Evolutionary conservation across 2,329 filamentous ascomycete genomes (phyloP).

Genomic region (Fusarium piperis): DNA sequence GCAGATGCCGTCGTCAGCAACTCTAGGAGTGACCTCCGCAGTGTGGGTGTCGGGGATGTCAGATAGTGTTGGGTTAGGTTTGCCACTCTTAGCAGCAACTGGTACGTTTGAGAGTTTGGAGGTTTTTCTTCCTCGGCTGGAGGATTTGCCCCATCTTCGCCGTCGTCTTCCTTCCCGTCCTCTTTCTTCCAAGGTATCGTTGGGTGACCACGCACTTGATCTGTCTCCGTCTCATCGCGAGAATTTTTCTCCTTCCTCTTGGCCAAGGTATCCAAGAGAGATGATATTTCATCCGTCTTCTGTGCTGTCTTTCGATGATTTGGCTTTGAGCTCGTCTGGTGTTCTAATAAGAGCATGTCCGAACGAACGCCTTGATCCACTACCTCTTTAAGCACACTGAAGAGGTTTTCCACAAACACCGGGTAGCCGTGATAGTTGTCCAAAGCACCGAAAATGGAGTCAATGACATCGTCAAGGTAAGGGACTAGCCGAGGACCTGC

Average conservation of each 20-base stretch:
- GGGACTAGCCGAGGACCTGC: slow-evolving; percentile 84
- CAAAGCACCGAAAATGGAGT: slow-evolving; percentile 90
- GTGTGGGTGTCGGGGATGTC: slow-evolving; percentile 80
- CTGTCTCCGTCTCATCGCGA: slow-evolving; percentile 46
- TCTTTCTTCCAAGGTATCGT: slow-evolving; percentile 51
- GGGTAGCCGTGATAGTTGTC: slow-evolving; percentile 96
- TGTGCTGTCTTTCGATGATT: slow-evolving; percentile 55
- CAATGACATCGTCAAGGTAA: slow-evolving; percentile 90
- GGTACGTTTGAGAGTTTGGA: slow-evolving; percentile 81
- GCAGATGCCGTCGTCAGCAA: slow-evolving; percentile 79
- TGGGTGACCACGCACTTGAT: slow-evolving; percentile 45
- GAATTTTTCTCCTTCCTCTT: slow-evolving; percentile 55
- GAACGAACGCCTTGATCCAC: slow-evolving; percentile 81
- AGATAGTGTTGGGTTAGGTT: slow-evolving; percentile 90
- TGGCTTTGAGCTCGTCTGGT: slow-evolving; percentile 46
- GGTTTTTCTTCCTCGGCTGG: slow-evolving; percentile 60
- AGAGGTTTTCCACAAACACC: slow-evolving; percentile 83
- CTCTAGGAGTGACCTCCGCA: slow-evolving; percentile 81
- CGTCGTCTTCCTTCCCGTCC: slow-evolving; percentile 47
- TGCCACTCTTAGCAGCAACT: slow-evolving; percentile 83
- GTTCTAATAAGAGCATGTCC: slow-evolving; percentile 58
- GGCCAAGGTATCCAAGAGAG: slow-evolving; percentile 68
- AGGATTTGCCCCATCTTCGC: slow-evolving; percentile 48
- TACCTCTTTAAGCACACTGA: slow-evolving; percentile 82
- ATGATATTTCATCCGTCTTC: slow-evolving; percentile 50